Evolutionary conservation across 176 grass and related monocot genomes (phyloP).

Genomic region (Neostapfia colusana): DNA sequence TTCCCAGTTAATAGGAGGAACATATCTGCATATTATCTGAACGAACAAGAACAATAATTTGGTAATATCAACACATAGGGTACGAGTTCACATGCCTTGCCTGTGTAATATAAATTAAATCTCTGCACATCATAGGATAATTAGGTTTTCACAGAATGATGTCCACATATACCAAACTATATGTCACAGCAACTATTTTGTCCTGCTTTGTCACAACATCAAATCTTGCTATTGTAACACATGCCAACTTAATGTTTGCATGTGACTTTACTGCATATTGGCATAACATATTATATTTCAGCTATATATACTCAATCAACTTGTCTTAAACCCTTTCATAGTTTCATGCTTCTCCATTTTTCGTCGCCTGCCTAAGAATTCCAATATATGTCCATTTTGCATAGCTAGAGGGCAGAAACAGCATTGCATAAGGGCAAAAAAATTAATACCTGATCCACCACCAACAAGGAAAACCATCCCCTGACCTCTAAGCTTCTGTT

Average conservation of each 20-base stretch:
- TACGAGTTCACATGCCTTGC: neutral
- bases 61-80: neutral
- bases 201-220: neutral
- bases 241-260: slow-evolving; percentile 1
- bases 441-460: slow-evolving; percentile 72
- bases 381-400: neutral
- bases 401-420: slow-evolving; percentile 24
- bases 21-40: neutral
- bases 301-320: slow-evolving; percentile 16
- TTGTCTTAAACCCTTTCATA: slow-evolving; percentile 27
- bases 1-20: slow-evolving; percentile 27
- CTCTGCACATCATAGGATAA: neutral
- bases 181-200: neutral
- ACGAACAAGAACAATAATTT: slow-evolving; percentile 31
- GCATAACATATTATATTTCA: too few species aligned
- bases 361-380: slow-evolving; percentile 1
- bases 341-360: neutral
- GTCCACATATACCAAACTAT: neutral
- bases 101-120: slow-evolving; percentile 12
- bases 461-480: slow-evolving; percentile 91
- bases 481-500: slow-evolving; percentile 92
- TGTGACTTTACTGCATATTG: too few species aligned
- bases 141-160: neutral
- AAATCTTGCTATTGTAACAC: neutral
- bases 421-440: slow-evolving; percentile 4